Conservation (phyloP, 2,329 filamentous ascomycete genomes). For the Epichloe scottii region DNA sequence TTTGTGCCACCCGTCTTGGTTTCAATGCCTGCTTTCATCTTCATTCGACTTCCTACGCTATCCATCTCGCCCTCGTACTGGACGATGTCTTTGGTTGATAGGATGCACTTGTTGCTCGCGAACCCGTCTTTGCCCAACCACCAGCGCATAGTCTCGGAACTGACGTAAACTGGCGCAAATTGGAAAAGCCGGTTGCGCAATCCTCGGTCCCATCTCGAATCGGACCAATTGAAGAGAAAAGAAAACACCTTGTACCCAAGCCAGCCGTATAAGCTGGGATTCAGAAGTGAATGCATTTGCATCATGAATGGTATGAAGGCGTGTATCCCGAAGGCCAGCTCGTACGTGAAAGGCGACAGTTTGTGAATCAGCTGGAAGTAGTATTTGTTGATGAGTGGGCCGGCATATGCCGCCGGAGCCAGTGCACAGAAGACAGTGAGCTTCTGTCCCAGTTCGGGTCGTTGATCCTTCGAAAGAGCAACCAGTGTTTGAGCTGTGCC, state of each 20-base stretch:
- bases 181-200: conserved; percentile 77
- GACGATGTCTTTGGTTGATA: conserved; percentile 62
- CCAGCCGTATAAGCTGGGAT: conserved; percentile 58
- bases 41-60: conserved; percentile 20
- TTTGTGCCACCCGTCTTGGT: background rate
- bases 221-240: conserved; percentile 81
- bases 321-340: conserved; percentile 79
- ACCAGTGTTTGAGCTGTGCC: conserved; percentile 84
- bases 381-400: conserved; percentile 70
- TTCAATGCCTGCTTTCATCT: background rate
- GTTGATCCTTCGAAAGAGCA: conserved; percentile 77
- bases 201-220: conserved; percentile 70
- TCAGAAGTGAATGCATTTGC: conserved; percentile 58
- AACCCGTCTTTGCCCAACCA: conserved; percentile 87
- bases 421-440: conserved; percentile 85
- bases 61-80: conserved; percentile 49
- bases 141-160: conserved; percentile 85
- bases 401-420: conserved; percentile 82
- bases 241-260: conserved; percentile 83
- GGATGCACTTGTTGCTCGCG: conserved; percentile 65
- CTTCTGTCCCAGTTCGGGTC: conserved; percentile 69
- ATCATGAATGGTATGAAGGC: conserved; percentile 93
- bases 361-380: conserved; percentile 87
- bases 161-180: conserved; percentile 84
- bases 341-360: conserved; percentile 64